Conservation (phyloP, 352 stramenopile species). For the Phytophthora gonapodyides region DNA sequence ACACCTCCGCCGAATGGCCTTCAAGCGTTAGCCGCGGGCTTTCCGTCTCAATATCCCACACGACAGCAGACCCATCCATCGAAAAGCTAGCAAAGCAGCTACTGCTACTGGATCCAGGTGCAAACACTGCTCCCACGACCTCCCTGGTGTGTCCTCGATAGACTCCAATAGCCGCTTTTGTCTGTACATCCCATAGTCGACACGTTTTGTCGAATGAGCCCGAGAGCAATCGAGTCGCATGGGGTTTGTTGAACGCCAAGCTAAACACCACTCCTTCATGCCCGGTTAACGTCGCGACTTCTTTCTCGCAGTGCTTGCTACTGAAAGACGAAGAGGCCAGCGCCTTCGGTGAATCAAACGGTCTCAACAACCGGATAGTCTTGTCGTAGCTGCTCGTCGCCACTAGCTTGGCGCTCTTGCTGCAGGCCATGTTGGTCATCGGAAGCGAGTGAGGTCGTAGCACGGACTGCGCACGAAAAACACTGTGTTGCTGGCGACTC, state of each 20-base stretch:
- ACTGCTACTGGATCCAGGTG: constrained; percentile 20
- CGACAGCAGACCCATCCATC: constrained; percentile 66
- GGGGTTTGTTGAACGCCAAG: constrained; percentile 62
- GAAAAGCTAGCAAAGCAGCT: constrained; percentile 69
- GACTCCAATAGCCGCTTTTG: constrained; percentile 36
- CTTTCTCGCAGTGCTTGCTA: constrained; percentile 31
- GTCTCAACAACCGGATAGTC: constrained; percentile 58
- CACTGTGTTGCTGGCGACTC: constrained; percentile 27
- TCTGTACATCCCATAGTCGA: constrained; percentile 64
- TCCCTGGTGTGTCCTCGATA: constrained; percentile 65
- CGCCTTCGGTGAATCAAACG: constrained; percentile 21
- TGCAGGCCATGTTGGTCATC: constrained; percentile 75
- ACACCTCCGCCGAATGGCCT: constrained; percentile 70
- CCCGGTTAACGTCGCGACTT: constrained; percentile 43
- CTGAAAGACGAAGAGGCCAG: neutral
- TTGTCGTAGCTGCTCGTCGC: constrained; percentile 81
- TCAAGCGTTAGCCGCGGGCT: constrained; percentile 45
- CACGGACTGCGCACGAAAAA: constrained; percentile 43
- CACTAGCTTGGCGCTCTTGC: constrained; percentile 64
- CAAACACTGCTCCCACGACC: constrained; percentile 58
- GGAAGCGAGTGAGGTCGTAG: constrained; percentile 62
- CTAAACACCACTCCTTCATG: constrained; percentile 75
- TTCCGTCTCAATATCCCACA: constrained; percentile 70
- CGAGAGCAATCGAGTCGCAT: constrained; percentile 55
- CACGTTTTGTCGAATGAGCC: constrained; percentile 85